A percentile compares a stretch with the other conserved stretches of the same genome.
phyloP scores from a whole-genome alignment of 148 eudicot genomes.

The Pouteria glomerata region DNA sequence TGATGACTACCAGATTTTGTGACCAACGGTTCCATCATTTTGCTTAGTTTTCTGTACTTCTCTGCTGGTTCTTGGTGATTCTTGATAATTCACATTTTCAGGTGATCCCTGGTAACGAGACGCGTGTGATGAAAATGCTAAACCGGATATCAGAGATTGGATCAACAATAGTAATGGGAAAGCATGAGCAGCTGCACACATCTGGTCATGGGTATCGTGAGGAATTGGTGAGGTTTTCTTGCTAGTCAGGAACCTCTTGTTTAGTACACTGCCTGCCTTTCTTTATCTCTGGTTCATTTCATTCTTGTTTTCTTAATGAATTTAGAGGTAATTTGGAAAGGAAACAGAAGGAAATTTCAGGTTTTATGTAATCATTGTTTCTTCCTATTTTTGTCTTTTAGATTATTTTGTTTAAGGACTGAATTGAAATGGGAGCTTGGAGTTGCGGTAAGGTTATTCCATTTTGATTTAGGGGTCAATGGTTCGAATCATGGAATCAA shows the following conservation, averaged over 20 bases:
- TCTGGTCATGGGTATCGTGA: slow-evolving; percentile 93
- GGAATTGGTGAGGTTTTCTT: slow-evolving; percentile 57
- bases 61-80: neutral
- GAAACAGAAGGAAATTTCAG: neutral
- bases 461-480: no score
- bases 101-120: slow-evolving; percentile 98
- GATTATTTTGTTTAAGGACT: neutral
- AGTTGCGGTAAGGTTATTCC: no score
- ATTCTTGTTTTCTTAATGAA: neutral
- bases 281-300: neutral
- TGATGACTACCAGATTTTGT: neutral
- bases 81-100: slow-evolving; percentile 17
- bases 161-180: slow-evolving; percentile 87
- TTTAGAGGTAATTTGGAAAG: neutral
- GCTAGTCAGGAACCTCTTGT: neutral
- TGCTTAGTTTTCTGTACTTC: neutral
- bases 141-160: slow-evolving; percentile 96
- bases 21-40: neutral
- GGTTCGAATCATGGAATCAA: no score
- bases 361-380: neutral
- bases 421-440: no score
- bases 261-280: neutral
- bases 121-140: slow-evolving; percentile 87
- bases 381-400: neutral
- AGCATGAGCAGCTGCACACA: slow-evolving; percentile 79